Evolutionary conservation across 805 yeast species (phyloP), one percentile per base, ranked within the genome.

Genomic region (Kregervanrija pseudodelftensis): DNA sequence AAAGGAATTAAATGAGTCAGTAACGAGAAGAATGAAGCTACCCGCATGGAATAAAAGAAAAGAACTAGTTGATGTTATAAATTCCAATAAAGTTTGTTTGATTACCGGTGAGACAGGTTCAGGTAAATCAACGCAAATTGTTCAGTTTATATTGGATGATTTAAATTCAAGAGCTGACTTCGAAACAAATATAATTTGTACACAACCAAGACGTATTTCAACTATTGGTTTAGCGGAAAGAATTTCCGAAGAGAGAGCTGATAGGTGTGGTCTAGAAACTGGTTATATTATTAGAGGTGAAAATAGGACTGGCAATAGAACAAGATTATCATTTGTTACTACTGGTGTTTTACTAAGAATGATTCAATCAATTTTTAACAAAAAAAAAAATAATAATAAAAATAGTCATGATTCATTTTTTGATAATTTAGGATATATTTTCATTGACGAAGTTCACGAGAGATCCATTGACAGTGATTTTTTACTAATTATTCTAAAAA

Each of bases 61-160:
- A 0, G 70, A 75, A 5, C 69, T 91, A 35, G 71, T 85, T 2
- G 54, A 74, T 0, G 65, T 79, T 4, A 77, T 91, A 4, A 68
- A 71, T 30, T 48, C 68, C 0, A 76, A 85, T 57, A 77, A 77
- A 49, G 84, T 88, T 4, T 79, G 85, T 8, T 65, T 91, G 32
- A 75, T 91, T 33, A 91, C 98, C 2, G 99, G 98, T 60, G 99
- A 93, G 61, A 91, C 98, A 0, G 98, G 98, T 54, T 90, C 97
- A 1, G 98, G 98, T 53, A 91, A 91, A 58, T 87, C 96, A 1
- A 91, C 99, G 0, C 99, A 91, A 60, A 79, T 87, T 5, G 96
- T 88, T 5, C 99, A 91, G 60, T 91, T 89, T 53, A 68, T 91
- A 15, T 65, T 91, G 13, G 98, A 91, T 59, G 70, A 79, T 35